Evolutionary conservation across 192 early-diverging fungal genomes (phyloP).

Genomic region (Coemansia sp.): DNA sequence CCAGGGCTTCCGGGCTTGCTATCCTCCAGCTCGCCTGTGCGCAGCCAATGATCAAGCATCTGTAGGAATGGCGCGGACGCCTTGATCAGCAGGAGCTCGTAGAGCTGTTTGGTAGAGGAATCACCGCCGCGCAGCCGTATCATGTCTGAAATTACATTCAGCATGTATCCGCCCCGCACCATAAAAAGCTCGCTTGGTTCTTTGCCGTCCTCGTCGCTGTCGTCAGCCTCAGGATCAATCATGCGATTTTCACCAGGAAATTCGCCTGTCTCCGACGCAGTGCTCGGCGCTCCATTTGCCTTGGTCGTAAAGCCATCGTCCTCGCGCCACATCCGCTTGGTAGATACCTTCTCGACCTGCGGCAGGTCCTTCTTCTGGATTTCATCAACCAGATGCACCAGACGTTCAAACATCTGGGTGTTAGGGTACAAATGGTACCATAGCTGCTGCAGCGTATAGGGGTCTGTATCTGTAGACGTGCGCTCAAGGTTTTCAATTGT

Average conservation of each 20-base stretch:
- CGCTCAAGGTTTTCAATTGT: slow-evolving; percentile 86
- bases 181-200: slow-evolving; percentile 45
- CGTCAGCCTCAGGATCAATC: slow-evolving; percentile 9
- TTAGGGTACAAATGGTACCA: slow-evolving; percentile 88
- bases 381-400: slow-evolving; percentile 56
- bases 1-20: slow-evolving; percentile 50
- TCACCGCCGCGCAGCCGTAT: slow-evolving; percentile 63
- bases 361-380: slow-evolving; percentile 49
- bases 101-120: slow-evolving; percentile 69
- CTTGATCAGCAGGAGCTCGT: slow-evolving; percentile 73
- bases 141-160: slow-evolving; percentile 72
- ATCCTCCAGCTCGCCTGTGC: slow-evolving; percentile 84
- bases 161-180: slow-evolving; percentile 74
- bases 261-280: slow-evolving; percentile 16
- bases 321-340: slow-evolving; percentile 6
- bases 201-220: slow-evolving; percentile 23
- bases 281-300: slow-evolving; percentile 20
- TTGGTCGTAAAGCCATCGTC: slow-evolving; percentile 26
- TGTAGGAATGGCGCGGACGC: slow-evolving; percentile 78
- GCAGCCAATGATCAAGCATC: slow-evolving; percentile 88
- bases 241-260: slow-evolving; percentile 14
- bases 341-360: slow-evolving; percentile 9
- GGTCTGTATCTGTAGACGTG: slow-evolving; percentile 49
- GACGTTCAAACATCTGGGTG: slow-evolving; percentile 56
- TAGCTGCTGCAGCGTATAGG: slow-evolving; percentile 88